Base-by-base conservation (phyloP, 2,329 filamentous ascomycete genomes). In the Chrysoporthe austroafricana region DNA sequence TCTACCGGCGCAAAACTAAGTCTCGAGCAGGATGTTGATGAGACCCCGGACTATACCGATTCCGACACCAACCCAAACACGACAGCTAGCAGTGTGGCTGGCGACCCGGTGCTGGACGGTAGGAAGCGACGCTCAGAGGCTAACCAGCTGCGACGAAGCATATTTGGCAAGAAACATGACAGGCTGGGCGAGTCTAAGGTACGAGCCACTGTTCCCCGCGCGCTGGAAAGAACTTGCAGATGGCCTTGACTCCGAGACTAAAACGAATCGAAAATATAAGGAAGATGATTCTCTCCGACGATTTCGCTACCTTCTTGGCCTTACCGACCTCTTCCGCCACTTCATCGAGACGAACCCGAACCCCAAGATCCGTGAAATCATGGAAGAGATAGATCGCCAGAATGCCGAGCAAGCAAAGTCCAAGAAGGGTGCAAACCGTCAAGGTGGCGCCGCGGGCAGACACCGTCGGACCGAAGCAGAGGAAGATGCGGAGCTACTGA, bases 311-410 rank as follows among this genome's bases (percentile, higher is more conserved):
- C 87, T 99, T 1, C 87, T 99, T 16, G 96, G 96, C 36, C 84
- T 99, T 63, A 99, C 96, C 18, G 96, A 99, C 76, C 85, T 99
- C 26, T 99, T 99, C 83, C 93, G 96, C 72, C 96, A 99, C 81
- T 99, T 99, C 79, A 99, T 99, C 81, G 94, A 98, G 77, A 93
- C 94, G 9, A 99, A 97, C 76, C 95, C 94, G 5, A 94, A 99
- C 76, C 95, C 96, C 18, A 93, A 92, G 74, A 96, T 98, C 75
- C 92, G 95, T 74, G 92, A 97, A 68, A 93, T 97, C 73, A 96
- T 98, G 86, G 86, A 88, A 62, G 93, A 97, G 79, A 97, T 98
- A 75, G 96, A 99, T 79, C 90, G 93, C 59, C 94, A 97, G 77
- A 96, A 98, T 77, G 90, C 87, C 14, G 92, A 94, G 72, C 86